These are phyloP conservation scores for Starmerella sirachaensis DNA, from an alignment of 805 yeast species.

Conservation along the genomic window DNA sequence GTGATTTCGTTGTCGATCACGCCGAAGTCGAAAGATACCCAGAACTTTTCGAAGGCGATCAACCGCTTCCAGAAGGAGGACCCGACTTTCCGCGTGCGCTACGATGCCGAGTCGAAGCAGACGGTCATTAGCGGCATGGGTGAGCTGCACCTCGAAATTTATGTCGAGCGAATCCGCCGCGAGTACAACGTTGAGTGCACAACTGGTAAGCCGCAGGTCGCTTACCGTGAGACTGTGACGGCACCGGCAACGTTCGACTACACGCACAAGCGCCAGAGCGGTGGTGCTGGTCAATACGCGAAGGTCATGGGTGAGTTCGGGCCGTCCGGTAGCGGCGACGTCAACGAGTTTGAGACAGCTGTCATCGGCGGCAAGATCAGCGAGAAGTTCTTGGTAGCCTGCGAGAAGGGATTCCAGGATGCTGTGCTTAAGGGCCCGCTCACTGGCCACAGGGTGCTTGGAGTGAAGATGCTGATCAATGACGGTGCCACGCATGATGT, in stretches of 20 bases:
- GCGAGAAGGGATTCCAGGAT: conserved; percentile 92
- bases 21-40: conserved; percentile 76
- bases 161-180: conserved; percentile 95
- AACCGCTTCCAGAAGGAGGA: conserved; percentile 97
- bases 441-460: conserved; percentile 86
- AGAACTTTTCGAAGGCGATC: conserved; percentile 91
- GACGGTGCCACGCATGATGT: conserved; percentile 98
- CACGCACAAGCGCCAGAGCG: conserved; percentile 95
- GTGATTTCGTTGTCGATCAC: conserved; percentile 85
- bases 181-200: conserved; percentile 92
- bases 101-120: conserved; percentile 83
- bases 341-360: conserved; percentile 66
- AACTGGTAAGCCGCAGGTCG: conserved; percentile 96
- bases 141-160: conserved; percentile 90
- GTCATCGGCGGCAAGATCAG: conserved; percentile 96
- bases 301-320: conserved; percentile 78
- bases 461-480: conserved; percentile 82
- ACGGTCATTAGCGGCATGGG: conserved; percentile 97
- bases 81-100: conserved; percentile 91
- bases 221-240: conserved; percentile 88
- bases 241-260: conserved; percentile 68
- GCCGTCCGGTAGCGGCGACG: conserved; percentile 36
- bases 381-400: conserved; percentile 86
- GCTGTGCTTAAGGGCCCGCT: conserved; percentile 93
- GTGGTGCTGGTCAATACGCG: conserved; percentile 99